A percentile compares a stretch with the other conserved stretches of the same genome.
These are phyloP conservation scores for Ramichloridium luteum DNA, from an alignment of 2,329 filamentous ascomycete species.

Conservation along the genomic window DNA sequence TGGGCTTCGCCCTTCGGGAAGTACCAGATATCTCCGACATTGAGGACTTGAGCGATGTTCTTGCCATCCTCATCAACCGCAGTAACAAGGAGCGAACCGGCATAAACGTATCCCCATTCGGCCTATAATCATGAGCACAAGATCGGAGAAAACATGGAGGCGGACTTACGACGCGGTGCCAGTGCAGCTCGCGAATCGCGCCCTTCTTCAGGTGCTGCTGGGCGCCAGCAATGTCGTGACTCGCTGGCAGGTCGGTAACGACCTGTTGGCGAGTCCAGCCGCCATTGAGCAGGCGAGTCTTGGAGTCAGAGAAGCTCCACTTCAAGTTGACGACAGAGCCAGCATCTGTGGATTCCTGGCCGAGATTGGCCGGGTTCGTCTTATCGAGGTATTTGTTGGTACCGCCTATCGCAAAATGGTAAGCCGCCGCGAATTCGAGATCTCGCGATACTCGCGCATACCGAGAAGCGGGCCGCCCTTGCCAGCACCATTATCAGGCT, in stretches of 20 bases:
- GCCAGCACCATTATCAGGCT: slow-evolving; percentile 45
- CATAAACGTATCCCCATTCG: slow-evolving; percentile 43
- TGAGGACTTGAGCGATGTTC: slow-evolving; percentile 37
- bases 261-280: slow-evolving; percentile 58
- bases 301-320: slow-evolving; percentile 54
- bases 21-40: slow-evolving; percentile 21
- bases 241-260: slow-evolving; percentile 52
- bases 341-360: slow-evolving; percentile 48
- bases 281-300: slow-evolving; percentile 48
- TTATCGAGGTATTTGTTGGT: slow-evolving; percentile 51
- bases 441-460: slow-evolving; percentile 23
- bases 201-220: slow-evolving; percentile 58
- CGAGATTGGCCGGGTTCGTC: slow-evolving; percentile 53
- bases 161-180: slow-evolving; percentile 37
- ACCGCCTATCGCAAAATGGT: slow-evolving; percentile 38
- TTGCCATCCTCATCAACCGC: slow-evolving; percentile 42
- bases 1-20: slow-evolving; percentile 42
- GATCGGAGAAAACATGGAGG: neutral
- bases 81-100: slow-evolving; percentile 40
- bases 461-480: slow-evolving; percentile 49
- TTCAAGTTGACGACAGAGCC: slow-evolving; percentile 56
- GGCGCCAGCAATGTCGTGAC: slow-evolving; percentile 53
- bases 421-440: neutral
- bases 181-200: slow-evolving; percentile 52
- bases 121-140: slow-evolving; percentile 12